Evolutionary conservation across 495 filamentous ascomycete genomes (phyloP).

Genomic region (Trichoderma asperelloides): DNA sequence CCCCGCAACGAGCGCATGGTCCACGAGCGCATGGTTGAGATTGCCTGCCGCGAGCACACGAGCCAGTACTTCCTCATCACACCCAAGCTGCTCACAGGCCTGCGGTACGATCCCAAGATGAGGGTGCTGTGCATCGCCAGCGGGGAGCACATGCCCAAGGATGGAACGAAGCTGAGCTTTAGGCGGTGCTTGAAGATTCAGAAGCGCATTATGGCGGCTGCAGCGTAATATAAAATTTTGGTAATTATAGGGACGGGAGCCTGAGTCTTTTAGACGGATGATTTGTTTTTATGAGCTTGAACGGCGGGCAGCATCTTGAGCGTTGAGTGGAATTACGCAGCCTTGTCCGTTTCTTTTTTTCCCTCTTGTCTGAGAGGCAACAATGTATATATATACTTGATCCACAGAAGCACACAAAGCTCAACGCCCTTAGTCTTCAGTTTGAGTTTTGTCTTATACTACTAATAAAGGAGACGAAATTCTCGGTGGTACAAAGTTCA

Average conservation of each 20-base stretch:
- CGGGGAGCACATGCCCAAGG: slow-evolving; percentile 77
- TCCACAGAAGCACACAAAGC: no score
- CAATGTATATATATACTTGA: no score
- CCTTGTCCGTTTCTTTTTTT: no score
- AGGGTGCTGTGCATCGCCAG: slow-evolving; percentile 86
- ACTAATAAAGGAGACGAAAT: no score
- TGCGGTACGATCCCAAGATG: slow-evolving; percentile 85
- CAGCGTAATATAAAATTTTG: slow-evolving; percentile 11
- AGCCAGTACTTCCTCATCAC: slow-evolving; percentile 90
- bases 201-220: slow-evolving; percentile 24
- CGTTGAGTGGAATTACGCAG: no score
- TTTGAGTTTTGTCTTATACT: no score
- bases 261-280: no score
- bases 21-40: slow-evolving; percentile 91
- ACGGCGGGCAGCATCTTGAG: no score
- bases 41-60: slow-evolving; percentile 70
- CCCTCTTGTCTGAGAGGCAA: no score
- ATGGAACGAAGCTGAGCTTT: slow-evolving; percentile 48
- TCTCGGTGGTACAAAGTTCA: neutral
- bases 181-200: slow-evolving; percentile 39
- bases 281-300: no score
- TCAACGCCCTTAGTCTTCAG: no score
- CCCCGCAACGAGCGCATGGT: slow-evolving; percentile 96
- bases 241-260: neutral
- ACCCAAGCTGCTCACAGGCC: slow-evolving; percentile 80